Percentiles rank a stretch among this genome's conserved stretches.
Evolutionary conservation across 2,329 filamentous ascomycete species (phyloP).

Genomic region (Penicillium sp.): DNA sequence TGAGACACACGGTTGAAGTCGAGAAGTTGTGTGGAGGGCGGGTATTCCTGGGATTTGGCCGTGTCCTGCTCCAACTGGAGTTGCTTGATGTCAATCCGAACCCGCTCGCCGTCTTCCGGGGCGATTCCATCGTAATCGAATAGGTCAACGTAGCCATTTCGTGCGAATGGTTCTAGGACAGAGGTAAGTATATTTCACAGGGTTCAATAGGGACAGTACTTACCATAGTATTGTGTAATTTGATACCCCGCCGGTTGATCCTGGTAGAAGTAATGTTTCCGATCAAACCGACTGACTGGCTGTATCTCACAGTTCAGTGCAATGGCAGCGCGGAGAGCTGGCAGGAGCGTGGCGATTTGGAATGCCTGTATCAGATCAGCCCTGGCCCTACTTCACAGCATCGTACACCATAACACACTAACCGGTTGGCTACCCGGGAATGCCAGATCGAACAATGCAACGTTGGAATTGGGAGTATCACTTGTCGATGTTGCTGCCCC

Average conservation of each 20-base stretch:
- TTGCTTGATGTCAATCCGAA: constrained; percentile 82
- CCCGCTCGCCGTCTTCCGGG: constrained; percentile 65
- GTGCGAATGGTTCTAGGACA: constrained; percentile 57
- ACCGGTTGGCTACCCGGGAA: constrained; percentile 84
- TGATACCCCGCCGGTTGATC: constrained; percentile 96
- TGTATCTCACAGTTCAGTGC: constrained; percentile 79
- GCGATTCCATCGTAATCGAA: constrained; percentile 75
- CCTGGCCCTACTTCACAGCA: background rate
- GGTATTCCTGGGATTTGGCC: constrained; percentile 82
- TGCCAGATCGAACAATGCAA: constrained; percentile 83
- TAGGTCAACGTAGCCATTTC: constrained; percentile 69
- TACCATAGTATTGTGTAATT: constrained; percentile 89
- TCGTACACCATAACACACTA: constrained; percentile 23
- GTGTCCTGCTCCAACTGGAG: constrained; percentile 98
- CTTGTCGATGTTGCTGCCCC: constrained; percentile 62
- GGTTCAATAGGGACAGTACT: background rate
- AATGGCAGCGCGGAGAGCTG: constrained; percentile 84
- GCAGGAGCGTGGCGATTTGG: constrained; percentile 77
- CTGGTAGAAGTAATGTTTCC: constrained; percentile 99
- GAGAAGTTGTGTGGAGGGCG: constrained; percentile 70
- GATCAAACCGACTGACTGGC: constrained; percentile 76
- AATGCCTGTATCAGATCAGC: constrained; percentile 52
- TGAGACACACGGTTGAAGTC: constrained; percentile 93
- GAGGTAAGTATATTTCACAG: constrained; percentile 7
- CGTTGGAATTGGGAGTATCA: constrained; percentile 76